These are phyloP conservation scores for Candida railenensis DNA, from an alignment of 805 yeast species.

Conservation along the genomic window DNA sequence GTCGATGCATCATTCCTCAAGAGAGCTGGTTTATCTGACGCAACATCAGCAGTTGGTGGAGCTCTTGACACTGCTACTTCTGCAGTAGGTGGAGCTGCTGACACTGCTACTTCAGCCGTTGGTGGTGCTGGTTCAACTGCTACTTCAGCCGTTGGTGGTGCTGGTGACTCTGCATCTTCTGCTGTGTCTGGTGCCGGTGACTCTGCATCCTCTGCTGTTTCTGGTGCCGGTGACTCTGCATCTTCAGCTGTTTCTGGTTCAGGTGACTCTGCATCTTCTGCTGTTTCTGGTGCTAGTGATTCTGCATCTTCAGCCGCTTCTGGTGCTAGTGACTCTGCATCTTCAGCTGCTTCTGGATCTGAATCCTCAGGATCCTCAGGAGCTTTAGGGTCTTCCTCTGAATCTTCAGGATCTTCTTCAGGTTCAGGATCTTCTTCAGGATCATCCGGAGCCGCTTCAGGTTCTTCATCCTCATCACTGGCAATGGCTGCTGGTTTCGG, in stretches of 20 bases:
- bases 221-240: neutral
- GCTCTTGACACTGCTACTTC: conserved; percentile 4
- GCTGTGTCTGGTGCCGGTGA: conserved; percentile 3
- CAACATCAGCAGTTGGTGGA: conserved; percentile 3
- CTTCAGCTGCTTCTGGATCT: conserved; percentile 5
- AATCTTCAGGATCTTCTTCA: neutral
- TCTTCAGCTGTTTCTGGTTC: conserved; percentile 2
- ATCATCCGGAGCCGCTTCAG: conserved; percentile 8
- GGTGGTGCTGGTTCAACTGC: conserved; percentile 2
- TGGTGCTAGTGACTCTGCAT: conserved; percentile 5
- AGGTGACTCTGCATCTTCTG: conserved; percentile 11
- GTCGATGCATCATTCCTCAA: conserved; percentile 8
- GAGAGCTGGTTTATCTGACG: conserved; percentile 6
- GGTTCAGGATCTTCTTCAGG: conserved; percentile 4
- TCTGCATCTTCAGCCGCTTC: conserved; percentile 12
- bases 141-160: conserved; percentile 1
- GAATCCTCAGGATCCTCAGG: conserved; percentile 5
- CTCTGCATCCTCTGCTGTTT: conserved; percentile 4
- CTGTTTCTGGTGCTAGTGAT: conserved; percentile 9
- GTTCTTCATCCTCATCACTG: conserved; percentile 8
- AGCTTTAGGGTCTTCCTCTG: conserved; percentile 8
- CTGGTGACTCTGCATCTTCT: conserved; percentile 5
- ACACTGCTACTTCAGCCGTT: conserved; percentile 6
- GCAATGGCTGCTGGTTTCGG: conserved; percentile 5
- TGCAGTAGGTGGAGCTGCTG: neutral